Conservation (phyloP, 192 early-diverging fungal species). For the Backusella morwellensis region DNA sequence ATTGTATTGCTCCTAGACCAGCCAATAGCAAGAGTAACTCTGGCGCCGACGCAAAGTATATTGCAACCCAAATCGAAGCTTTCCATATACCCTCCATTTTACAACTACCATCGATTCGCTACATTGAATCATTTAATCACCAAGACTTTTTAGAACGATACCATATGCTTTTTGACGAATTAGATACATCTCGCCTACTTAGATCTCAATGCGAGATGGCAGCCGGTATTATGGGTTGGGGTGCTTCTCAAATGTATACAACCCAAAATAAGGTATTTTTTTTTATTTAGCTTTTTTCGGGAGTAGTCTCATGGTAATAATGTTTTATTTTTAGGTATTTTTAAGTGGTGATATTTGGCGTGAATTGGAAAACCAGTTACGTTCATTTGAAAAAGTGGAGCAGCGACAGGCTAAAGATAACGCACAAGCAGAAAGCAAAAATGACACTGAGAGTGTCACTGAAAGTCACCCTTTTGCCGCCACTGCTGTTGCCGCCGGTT, state of each 20-base stretch:
- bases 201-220: slow-evolving; percentile 38
- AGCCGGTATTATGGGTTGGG: slow-evolving; percentile 44
- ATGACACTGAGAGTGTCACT: background rate
- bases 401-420: slow-evolving; percentile 38
- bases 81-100: slow-evolving; percentile 65
- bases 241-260: slow-evolving; percentile 39
- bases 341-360: slow-evolving; percentile 61
- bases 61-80: slow-evolving; percentile 68
- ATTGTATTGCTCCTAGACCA: slow-evolving; percentile 72
- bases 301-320: background rate
- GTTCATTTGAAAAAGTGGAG: slow-evolving; percentile 59
- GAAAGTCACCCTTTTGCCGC: slow-evolving; percentile 11
- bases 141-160: slow-evolving; percentile 76
- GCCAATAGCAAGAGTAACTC: slow-evolving; percentile 35
- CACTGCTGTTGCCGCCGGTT: slow-evolving; percentile 17
- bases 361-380: slow-evolving; percentile 58
- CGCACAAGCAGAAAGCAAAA: background rate
- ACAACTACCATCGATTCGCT: slow-evolving; percentile 66
- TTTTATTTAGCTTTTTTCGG: background rate
- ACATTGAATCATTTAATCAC: slow-evolving; percentile 63
- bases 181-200: slow-evolving; percentile 36
- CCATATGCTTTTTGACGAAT: slow-evolving; percentile 6
- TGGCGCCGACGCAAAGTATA: slow-evolving; percentile 48
- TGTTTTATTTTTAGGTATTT: slow-evolving; percentile 45
- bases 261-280: slow-evolving; percentile 14